phyloP scores from a whole-genome alignment of 192 early-diverging fungal species.

The Anaeromyces robustus region DNA sequence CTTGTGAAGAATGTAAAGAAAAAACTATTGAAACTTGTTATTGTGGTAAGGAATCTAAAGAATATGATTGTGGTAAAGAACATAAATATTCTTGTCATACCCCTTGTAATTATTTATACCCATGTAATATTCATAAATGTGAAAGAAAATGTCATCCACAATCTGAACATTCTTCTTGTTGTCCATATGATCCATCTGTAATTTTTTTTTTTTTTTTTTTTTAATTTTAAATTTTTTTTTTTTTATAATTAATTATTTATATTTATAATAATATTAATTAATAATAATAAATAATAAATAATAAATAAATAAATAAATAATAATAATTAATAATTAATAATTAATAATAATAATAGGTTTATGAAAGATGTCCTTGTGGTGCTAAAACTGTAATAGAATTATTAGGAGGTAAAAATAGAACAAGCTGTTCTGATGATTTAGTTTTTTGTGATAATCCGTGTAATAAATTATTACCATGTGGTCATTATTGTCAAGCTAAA shows the following conservation, averaged over 20 bases:
- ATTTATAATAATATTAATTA: constrained; percentile 11
- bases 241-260: too few relatives aligned
- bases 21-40: constrained; percentile 41
- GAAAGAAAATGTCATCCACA: constrained; percentile 32
- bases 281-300: constrained; percentile 4
- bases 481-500: constrained; percentile 2
- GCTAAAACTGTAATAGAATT: not conserved
- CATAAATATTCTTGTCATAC: constrained; percentile 28
- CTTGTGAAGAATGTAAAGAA: constrained; percentile 45
- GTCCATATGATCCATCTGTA: constrained; percentile 29
- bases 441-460: not conserved
- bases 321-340: constrained; percentile 8
- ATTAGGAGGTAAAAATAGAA: constrained; percentile 3
- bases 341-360: not conserved
- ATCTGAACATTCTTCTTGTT: constrained; percentile 14
- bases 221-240: constrained; percentile 30
- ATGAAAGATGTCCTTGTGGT: constrained; percentile 3
- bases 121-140: constrained; percentile 34
- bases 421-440: not conserved
- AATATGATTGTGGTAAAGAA: constrained; percentile 41
- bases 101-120: constrained; percentile 23
- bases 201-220: constrained; percentile 29
- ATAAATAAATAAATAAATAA: too few relatives aligned
- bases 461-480: constrained; percentile 2
- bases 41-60: constrained; percentile 44